These are phyloP conservation scores for Coemansia sp. DNA, from an alignment of 192 early-diverging fungal genomes.

Conservation along the genomic window DNA sequence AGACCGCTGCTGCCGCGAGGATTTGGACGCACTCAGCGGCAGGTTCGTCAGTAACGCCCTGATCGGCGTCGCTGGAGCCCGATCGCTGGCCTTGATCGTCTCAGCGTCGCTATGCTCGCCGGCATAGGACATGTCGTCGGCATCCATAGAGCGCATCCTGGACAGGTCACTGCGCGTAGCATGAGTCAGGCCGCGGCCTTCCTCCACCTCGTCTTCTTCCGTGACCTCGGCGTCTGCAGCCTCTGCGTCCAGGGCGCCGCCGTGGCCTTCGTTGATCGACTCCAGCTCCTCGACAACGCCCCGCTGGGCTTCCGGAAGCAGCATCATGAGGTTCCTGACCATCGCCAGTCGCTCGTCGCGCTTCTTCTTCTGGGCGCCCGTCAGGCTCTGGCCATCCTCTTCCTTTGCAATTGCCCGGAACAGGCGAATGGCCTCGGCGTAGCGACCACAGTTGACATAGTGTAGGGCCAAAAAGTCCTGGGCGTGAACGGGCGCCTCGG, in stretches of 20 bases:
- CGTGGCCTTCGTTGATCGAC: not conserved
- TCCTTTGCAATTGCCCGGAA: slow-evolving; percentile 15
- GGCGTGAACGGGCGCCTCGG: slow-evolving; percentile 9
- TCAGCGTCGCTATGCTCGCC: not conserved
- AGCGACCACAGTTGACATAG: slow-evolving; percentile 35
- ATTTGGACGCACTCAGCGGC: slow-evolving; percentile 29
- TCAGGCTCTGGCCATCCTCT: slow-evolving; percentile 3
- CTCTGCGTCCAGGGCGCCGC: not conserved
- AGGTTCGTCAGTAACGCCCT: not conserved
- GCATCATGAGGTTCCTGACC: slow-evolving; percentile 29
- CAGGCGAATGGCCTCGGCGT: slow-evolving; percentile 39
- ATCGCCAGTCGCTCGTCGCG: slow-evolving; percentile 28
- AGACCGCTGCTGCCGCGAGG: slow-evolving; percentile 10
- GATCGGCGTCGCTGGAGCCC: not conserved
- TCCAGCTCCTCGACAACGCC: slow-evolving; percentile 26
- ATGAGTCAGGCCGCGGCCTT: too few species aligned
- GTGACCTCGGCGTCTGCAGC: not conserved
- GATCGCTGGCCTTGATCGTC: not conserved
- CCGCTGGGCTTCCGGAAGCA: slow-evolving; percentile 35
- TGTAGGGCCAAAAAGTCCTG: slow-evolving; percentile 45
- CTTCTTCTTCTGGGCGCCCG: slow-evolving; percentile 18
- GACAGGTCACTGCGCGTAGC: not conserved
- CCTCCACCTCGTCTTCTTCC: too few species aligned
- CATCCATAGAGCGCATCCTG: slow-evolving; percentile 1
- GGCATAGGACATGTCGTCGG: not conserved